A percentile compares a stretch with the other conserved stretches of the same genome.
phyloP scores from a whole-genome alignment of 2,329 filamentous ascomycete species.

The Colletotrichum chlorophyti region DNA sequence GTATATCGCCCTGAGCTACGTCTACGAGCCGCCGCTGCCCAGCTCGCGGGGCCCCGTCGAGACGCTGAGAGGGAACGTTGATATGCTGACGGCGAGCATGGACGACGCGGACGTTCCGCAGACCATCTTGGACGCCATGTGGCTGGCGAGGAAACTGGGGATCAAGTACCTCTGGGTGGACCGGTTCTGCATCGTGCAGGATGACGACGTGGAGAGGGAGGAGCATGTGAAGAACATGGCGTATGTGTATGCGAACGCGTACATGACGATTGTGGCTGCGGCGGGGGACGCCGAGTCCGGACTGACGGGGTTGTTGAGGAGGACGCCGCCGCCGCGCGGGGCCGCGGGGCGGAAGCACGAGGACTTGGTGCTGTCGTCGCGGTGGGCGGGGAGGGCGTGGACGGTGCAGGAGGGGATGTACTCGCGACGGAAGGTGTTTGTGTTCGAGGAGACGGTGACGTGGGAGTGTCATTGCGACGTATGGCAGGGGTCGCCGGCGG shows the following conservation, averaged over 20 bases:
- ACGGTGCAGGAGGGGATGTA: conserved; percentile 52
- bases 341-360: conserved; percentile 40
- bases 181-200: conserved; percentile 52
- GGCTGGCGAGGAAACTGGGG: conserved; percentile 50
- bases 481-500: conserved; percentile 39
- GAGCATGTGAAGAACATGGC: conserved; percentile 52
- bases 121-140: conserved; percentile 52
- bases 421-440: conserved; percentile 49
- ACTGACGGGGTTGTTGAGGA: conserved; percentile 32
- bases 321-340: conserved; percentile 33
- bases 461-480: conserved; percentile 55
- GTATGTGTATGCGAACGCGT: conserved; percentile 51
- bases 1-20: conserved; percentile 55
- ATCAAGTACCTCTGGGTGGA: conserved; percentile 55
- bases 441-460: conserved; percentile 50
- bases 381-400: conserved; percentile 50
- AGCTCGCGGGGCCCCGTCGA: conserved; percentile 32
- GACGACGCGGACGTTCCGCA: conserved; percentile 45
- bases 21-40: conserved; percentile 43
- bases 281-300: conserved; percentile 47
- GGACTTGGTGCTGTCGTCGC: conserved; percentile 45
- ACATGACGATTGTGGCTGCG: conserved; percentile 51
- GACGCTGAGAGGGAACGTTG: conserved; percentile 44
- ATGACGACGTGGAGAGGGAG: conserved; percentile 46
- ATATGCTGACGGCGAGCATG: conserved; percentile 42